Evolutionary conservation across 352 stramenopile species (phyloP).

Genomic region (Globisporangium camurandrum): DNA sequence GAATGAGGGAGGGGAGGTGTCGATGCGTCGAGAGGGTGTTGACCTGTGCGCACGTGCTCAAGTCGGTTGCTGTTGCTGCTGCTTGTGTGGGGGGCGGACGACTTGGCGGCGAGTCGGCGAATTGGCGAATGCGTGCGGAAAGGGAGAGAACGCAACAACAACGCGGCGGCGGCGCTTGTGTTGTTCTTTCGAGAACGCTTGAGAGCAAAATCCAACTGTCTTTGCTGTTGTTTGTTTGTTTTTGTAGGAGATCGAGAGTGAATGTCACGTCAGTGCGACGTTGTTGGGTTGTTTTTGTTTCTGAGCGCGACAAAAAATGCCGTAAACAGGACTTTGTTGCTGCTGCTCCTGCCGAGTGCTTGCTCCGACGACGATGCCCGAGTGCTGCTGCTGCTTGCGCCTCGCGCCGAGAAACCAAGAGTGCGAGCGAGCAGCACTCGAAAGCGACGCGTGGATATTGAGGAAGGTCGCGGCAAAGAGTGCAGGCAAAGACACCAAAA

Average conservation of each 20-base stretch:
- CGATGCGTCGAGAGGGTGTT: too few species aligned
- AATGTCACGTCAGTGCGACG: background rate
- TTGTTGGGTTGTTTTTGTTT: background rate
- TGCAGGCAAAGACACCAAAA: too few species aligned
- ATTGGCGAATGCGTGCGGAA: background rate
- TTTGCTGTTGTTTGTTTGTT: too few species aligned
- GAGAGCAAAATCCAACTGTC: background rate
- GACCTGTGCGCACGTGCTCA: too few species aligned
- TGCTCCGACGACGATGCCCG: background rate
- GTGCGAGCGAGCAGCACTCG: conserved; percentile 16
- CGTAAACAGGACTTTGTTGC: too few species aligned
- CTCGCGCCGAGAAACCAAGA: conserved; percentile 60
- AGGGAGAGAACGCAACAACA: too few species aligned
- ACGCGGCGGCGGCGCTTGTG: background rate
- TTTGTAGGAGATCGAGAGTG: background rate
- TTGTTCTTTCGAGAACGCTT: conserved; percentile 3
- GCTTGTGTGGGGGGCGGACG: background rate
- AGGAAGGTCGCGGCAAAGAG: too few species aligned
- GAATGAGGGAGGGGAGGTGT: too few species aligned
- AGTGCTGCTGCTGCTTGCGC: conserved; percentile 15
- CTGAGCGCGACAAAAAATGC: background rate
- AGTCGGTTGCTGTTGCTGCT: conserved; percentile 1
- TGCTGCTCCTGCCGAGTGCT: background rate
- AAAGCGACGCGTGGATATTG: too few species aligned
- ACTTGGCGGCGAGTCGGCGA: background rate